These are phyloP conservation scores for Royoungia palumana DNA, from an alignment of 768 basidiomycete species.

Conservation along the genomic window DNA sequence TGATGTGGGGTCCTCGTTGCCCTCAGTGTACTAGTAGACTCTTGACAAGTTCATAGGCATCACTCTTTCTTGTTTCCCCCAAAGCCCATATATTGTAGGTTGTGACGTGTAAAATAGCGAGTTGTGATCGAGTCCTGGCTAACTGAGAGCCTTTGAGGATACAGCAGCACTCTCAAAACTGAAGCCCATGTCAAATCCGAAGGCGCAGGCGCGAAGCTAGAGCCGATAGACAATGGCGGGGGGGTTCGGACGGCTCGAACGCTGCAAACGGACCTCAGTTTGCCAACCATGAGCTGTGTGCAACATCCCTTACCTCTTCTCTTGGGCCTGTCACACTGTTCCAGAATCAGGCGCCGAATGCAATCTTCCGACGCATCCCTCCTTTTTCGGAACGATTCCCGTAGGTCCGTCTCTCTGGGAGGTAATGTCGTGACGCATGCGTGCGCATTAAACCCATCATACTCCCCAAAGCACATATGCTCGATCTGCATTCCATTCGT, in stretches of 20 bases:
- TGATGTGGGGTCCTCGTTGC: neutral
- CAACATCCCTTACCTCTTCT: slow-evolving; percentile 13
- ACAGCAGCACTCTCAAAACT: neutral
- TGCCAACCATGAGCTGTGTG: neutral
- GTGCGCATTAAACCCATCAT: slow-evolving; percentile 32
- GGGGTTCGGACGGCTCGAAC: neutral
- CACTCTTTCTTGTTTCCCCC: neutral
- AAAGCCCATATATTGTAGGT: neutral
- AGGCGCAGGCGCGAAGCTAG: neutral
- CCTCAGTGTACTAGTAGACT: neutral
- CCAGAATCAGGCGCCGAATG: slow-evolving; percentile 12
- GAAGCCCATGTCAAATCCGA: neutral
- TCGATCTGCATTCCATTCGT: slow-evolving; percentile 33
- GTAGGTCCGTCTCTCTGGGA: slow-evolving; percentile 10
- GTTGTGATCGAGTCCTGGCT: neutral
- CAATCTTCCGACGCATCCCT: slow-evolving; percentile 17
- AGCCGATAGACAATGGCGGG: slow-evolving; percentile 4
- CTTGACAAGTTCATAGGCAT: neutral
- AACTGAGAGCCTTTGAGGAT: neutral
- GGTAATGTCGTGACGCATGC: slow-evolving; percentile 39
- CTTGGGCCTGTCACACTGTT: slow-evolving; percentile 8
- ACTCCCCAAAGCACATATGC: slow-evolving; percentile 6
- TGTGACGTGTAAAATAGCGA: neutral
- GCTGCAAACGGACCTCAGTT: slow-evolving; percentile 10
- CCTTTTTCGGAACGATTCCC: slow-evolving; percentile 12